Base-by-base conservation (phyloP, 225 moss, liverwort and hornwort genomes). In the Thuidium tamariscinum region DNA sequence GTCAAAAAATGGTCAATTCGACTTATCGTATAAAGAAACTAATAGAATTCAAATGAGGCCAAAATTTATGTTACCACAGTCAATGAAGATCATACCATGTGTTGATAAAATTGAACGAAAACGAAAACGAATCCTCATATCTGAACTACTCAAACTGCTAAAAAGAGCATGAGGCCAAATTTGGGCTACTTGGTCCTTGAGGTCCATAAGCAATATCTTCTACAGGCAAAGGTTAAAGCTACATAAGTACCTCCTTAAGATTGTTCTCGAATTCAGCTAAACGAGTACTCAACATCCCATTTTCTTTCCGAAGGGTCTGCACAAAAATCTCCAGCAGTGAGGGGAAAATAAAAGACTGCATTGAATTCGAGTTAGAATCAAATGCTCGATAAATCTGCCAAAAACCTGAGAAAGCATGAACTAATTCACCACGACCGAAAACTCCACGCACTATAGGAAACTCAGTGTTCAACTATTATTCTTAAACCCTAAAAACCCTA, bases 271-370 rank as follows among this genome's bases (percentile, higher is more conserved):
- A 89, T 84, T 42, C 77, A 41, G 57, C 32, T 68, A 88, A 63
- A 63, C 87, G 83, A 63, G 34, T 23, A 27, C 54, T 63, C 83
- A 89, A 68, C 29, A 62, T 63, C 64, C 80, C 27, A 32, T 88
- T 91, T 70, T 91, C 91, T 63, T 77, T 77, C 72, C 81, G 76
- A 66, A 91, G 84, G 61, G 71, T 72, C 89, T 89, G 81, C 86
- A 88, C 79, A 77, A 29, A 70, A 70, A 62, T 19, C 60, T 80
- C 74, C n/a, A 87, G 69, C 54, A 86, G 70, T 72, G 16, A 84
- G 72, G 5, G 12, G 18, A 61, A 16, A 5, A 29, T 9, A 74
- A 25, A 79, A 41, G n/a, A 54, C 34, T 46, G 44, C 74, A 82
- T 48, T 6, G 20, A 72, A 79, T 10, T 36, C 60, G 54, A 54